These are phyloP conservation scores for Artemisia annua DNA, from an alignment of 129 eudicot genomes.

Conservation along the genomic window DNA sequence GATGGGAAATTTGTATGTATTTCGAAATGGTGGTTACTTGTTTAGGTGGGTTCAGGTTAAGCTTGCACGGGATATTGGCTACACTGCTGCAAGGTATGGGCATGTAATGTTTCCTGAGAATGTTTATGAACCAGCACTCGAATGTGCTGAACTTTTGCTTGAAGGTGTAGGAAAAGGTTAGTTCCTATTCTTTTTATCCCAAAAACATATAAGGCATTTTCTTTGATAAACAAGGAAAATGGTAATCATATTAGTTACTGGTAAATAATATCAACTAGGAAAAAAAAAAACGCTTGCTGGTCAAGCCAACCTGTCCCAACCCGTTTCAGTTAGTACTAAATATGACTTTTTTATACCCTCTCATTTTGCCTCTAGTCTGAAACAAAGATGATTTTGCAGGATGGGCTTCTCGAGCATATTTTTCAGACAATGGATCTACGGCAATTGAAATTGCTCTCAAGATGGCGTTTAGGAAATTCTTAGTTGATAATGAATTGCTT, in stretches of 20 bases:
- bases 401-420: constrained; percentile 90
- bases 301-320: no score
- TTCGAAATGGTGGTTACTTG: constrained; percentile 39
- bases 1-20: constrained; percentile 26
- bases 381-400: constrained; percentile 35
- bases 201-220: neutral
- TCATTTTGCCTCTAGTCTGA: no score
- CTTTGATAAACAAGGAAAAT: no score
- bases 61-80: constrained; percentile 91
- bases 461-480: constrained; percentile 96
- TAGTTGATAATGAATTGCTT: constrained; percentile 51
- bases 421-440: constrained; percentile 97
- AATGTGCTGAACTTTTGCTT: constrained; percentile 87
- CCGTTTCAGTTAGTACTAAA: no score
- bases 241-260: no score
- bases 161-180: constrained; percentile 93
- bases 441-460: constrained; percentile 95
- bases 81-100: constrained; percentile 96
- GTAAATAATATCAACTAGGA: no score
- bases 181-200: constrained; percentile 3
- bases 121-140: constrained; percentile 95
- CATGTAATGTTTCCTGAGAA: constrained; percentile 99
- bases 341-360: no score
- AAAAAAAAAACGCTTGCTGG: no score
- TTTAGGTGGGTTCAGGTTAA: constrained; percentile 97